phyloP scores from a whole-genome alignment of 2,329 filamentous ascomycete genomes.

The Colletotrichum nymphaeae region DNA sequence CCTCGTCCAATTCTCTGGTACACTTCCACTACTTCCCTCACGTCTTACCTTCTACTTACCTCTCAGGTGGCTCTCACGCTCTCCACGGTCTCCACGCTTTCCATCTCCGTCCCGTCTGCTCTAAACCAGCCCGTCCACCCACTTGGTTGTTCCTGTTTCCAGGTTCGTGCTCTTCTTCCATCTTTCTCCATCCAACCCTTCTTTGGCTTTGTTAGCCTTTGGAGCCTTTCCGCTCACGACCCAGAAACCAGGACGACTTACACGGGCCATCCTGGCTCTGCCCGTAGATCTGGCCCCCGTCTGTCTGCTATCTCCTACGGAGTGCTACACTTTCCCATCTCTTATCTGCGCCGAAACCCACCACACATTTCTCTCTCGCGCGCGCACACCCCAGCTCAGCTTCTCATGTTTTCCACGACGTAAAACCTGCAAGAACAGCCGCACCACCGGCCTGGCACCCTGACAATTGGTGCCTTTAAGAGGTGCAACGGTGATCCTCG shows the following conservation, averaged over 20 bases:
- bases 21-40: background rate
- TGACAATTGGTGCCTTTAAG: slow-evolving; percentile 16
- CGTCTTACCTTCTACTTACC: background rate
- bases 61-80: background rate
- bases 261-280: slow-evolving; percentile 31
- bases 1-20: too few species aligned
- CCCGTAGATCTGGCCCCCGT: slow-evolving; percentile 33
- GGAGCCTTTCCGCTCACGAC: slow-evolving; percentile 11
- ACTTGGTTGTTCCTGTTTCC: background rate
- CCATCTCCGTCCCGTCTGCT: background rate
- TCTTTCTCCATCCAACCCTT: slow-evolving; percentile 2
- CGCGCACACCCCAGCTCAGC: slow-evolving; percentile 19
- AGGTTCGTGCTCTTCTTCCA: slow-evolving; percentile 7
- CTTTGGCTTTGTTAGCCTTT: slow-evolving; percentile 9
- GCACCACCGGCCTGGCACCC: slow-evolving; percentile 19
- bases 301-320: slow-evolving; percentile 8
- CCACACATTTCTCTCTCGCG: slow-evolving; percentile 4
- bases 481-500: slow-evolving; percentile 21
- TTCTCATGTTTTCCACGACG: slow-evolving; percentile 24
- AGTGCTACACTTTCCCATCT: slow-evolving; percentile 26
- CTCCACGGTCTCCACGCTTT: background rate
- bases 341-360: slow-evolving; percentile 26
- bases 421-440: slow-evolving; percentile 20
- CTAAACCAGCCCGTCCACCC: background rate
- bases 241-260: slow-evolving; percentile 17